Conservation (phyloP, 805 yeast species). For the Metschnikowia aberdeeniae region DNA sequence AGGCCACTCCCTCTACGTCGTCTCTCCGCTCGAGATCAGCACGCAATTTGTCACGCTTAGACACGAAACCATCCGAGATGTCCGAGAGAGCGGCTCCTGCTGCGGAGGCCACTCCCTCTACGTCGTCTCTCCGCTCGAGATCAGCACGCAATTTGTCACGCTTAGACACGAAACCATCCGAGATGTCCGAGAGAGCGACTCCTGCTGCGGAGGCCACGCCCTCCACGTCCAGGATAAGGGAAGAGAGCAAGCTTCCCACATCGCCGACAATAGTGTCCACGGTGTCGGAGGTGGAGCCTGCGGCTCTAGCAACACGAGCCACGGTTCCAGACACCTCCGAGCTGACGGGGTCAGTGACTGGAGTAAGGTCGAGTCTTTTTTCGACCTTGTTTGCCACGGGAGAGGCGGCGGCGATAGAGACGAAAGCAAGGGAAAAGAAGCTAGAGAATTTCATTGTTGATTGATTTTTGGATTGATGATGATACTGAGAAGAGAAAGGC, state of each 20-base stretch:
- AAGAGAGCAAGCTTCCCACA: conserved; percentile 4
- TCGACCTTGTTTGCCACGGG: conserved; percentile 4
- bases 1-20: no score
- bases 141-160: not conserved
- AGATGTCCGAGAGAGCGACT: conserved; percentile 3
- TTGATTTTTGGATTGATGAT: not conserved
- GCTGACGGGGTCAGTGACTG: not conserved
- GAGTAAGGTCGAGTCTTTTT: not conserved
- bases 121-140: not conserved
- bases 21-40: not conserved
- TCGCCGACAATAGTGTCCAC: conserved; percentile 1
- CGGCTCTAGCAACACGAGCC: not conserved
- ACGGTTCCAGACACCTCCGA: not conserved
- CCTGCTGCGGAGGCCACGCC: conserved; percentile 10
- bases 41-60: not conserved
- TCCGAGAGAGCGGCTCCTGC: no score
- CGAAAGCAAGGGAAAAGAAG: conserved; percentile 5
- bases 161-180: no score
- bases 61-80: no score
- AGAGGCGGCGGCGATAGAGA: conserved; percentile 11
- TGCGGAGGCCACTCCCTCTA: no score
- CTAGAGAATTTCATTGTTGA: conserved; percentile 8
- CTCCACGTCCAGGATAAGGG: conserved; percentile 8
- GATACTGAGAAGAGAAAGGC: not conserved
- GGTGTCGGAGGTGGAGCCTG: not conserved